A percentile compares a stretch with the other conserved stretches of the same genome.
These are phyloP conservation scores for Bombardia bombarda DNA, from an alignment of 495 filamentous ascomycete species.

Conservation along the genomic window DNA sequence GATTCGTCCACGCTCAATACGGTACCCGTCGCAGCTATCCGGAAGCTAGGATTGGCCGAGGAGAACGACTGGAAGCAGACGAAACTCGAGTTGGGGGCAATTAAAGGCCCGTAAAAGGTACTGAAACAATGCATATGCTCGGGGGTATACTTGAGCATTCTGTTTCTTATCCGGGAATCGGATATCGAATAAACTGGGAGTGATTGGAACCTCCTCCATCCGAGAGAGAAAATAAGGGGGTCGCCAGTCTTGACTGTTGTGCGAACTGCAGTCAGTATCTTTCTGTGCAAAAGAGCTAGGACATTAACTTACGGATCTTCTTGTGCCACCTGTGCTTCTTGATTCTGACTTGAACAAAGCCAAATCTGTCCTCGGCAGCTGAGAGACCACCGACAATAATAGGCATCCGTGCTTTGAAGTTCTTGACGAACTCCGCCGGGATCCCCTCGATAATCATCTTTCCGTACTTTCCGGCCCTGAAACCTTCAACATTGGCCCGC, in stretches of 20 bases:
- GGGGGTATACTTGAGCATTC: conserved; percentile 84
- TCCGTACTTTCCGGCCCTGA: conserved; percentile 87
- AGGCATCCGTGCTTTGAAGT: conserved; percentile 78
- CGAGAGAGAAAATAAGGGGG: conserved; percentile 91
- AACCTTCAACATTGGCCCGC: conserved; percentile 76
- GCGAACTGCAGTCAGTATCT: not conserved
- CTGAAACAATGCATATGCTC: conserved; percentile 97
- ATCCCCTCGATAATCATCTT: conserved; percentile 82
- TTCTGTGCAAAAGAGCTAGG: not conserved
- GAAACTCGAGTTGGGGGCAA: conserved; percentile 93
- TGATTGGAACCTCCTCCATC: conserved; percentile 94
- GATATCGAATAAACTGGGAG: conserved; percentile 91
- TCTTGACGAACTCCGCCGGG: conserved; percentile 82
- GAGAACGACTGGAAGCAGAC: conserved; percentile 88
- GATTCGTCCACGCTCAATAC: conserved; percentile 88
- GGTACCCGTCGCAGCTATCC: conserved; percentile 87
- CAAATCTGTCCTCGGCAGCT: conserved; percentile 88
- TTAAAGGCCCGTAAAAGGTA: conserved; percentile 89
- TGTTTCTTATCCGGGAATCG: conserved; percentile 84
- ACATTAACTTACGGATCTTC: conserved; percentile 56
- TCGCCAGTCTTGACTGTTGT: conserved; percentile 78
- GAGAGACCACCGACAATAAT: conserved; percentile 84
- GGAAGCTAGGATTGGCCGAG: conserved; percentile 81
- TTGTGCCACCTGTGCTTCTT: conserved; percentile 98
- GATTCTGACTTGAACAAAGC: conserved; percentile 90